These are phyloP conservation scores for Penicillium atrosanguineum DNA, from an alignment of 495 filamentous ascomycete genomes.

Conservation along the genomic window DNA sequence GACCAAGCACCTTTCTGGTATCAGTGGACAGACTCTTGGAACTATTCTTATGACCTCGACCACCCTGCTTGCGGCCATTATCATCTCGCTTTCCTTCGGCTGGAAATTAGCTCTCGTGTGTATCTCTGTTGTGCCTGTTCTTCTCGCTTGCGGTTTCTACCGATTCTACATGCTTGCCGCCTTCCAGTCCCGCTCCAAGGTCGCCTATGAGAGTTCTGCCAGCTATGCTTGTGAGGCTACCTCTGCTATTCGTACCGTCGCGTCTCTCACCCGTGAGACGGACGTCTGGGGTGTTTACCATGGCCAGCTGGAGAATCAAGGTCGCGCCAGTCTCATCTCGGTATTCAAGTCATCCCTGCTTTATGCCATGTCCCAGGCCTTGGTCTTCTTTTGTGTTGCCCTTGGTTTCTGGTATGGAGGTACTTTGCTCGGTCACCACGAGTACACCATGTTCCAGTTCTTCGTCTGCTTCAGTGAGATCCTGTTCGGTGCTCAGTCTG, in stretches of 20 bases:
- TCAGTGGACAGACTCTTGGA: constrained; percentile 78
- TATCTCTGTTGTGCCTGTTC: constrained; percentile 70
- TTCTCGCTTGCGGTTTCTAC: constrained; percentile 79
- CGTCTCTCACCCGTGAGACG: constrained; percentile 77
- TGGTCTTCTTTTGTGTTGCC: constrained; percentile 78
- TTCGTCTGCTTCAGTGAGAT: constrained; percentile 80
- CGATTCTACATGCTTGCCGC: constrained; percentile 78
- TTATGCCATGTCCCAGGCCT: constrained; percentile 75
- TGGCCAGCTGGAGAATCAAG: constrained; percentile 61
- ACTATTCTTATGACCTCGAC: constrained; percentile 74
- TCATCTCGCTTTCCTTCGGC: constrained; percentile 66
- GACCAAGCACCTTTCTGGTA: constrained; percentile 78
- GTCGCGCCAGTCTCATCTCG: constrained; percentile 58
- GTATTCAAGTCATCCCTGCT: constrained; percentile 66
- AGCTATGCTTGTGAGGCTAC: constrained; percentile 90
- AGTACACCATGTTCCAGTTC: constrained; percentile 76
- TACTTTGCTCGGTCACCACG: constrained; percentile 63
- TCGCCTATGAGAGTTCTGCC: constrained; percentile 70
- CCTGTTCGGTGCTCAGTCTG: constrained; percentile 80
- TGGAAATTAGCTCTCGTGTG: constrained; percentile 93
- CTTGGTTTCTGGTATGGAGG: constrained; percentile 97
- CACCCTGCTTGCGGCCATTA: constrained; percentile 67
- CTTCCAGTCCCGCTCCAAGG: constrained; percentile 69
- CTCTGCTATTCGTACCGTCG: constrained; percentile 87
- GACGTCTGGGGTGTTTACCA: constrained; percentile 78